Base-by-base conservation (phyloP, 2,329 filamentous ascomycete genomes). In the Diaporthe longicolla region DNA sequence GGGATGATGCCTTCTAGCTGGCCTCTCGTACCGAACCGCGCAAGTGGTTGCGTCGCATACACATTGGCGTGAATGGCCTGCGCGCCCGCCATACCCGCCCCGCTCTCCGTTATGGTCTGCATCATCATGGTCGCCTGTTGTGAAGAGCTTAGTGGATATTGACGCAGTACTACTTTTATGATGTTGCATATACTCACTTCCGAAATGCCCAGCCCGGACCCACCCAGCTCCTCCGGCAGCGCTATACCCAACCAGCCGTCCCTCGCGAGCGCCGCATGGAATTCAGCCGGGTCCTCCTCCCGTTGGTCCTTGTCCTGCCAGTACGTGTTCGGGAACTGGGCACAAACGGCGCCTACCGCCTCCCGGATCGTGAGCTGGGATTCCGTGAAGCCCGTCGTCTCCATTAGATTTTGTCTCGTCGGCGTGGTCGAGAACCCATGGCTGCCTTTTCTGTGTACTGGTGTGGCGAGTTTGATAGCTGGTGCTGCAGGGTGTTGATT, bases 241-340 rank as follows among this genome's bases (percentile, higher is more conserved):
- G 93, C 93, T 77, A 96, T 95, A 3, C 94, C 94, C 54, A 97
- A 88, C 93, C 93, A 97, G 9, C 94, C 94, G 76, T 92, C 93
- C 72, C 90, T 89, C 10, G 94, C 92, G 11, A 97, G 83, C 0
- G 93, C 93, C 0, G 92, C 89, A 80, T 97, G 94, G 54, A 97
- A 91, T 48, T 95, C 93, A 68, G 89, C 88, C 0, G 94, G 94
- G 80, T 96, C 93, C 74, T 89, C 86, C 76, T 91, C 92, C 7
- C 87, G 87, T 76, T 94, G 89, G 80, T 97, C 94, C 76, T 87
- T 92, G 70, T 93, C 89, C 77, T 91, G 91, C 94, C 93, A 96
- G 83, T 95, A 96, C 15, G 90, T 88, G 78, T 94, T 92, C 21
- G 93, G 90, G 76, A 94, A 96, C 13, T 90, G 86, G 1, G 90